Conservation (phyloP, 1,284 basidiomycete genomes). For the Amylostereum chailletii region DNA sequence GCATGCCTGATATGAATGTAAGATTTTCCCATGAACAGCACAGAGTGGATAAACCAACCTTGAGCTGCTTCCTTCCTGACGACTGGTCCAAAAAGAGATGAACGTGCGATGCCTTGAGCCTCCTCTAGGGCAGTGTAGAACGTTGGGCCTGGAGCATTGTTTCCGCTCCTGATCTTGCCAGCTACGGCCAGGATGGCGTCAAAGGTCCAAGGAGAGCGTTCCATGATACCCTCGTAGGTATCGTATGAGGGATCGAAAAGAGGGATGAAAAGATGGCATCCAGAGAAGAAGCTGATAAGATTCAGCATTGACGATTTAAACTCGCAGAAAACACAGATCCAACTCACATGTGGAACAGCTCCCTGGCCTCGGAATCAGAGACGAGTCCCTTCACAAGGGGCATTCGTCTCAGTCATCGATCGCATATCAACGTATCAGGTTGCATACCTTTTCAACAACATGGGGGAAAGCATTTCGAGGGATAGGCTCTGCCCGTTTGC, state of each 20-base stretch:
- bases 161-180: conserved; percentile 84
- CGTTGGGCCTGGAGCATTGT: conserved; percentile 72
- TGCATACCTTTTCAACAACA: conserved; percentile 68
- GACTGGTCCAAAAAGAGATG: conserved; percentile 85
- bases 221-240: conserved; percentile 83
- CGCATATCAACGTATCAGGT: neutral
- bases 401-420: conserved; percentile 1
- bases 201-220: conserved; percentile 89
- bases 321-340: conserved; percentile 4
- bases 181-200: conserved; percentile 87
- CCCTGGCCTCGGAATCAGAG: conserved; percentile 66
- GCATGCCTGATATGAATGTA: conserved; percentile 50
- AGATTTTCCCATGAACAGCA: neutral
- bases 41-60: conserved; percentile 32
- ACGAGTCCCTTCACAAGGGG: conserved; percentile 54
- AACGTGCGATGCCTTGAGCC: conserved; percentile 89
- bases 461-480: conserved; percentile 80
- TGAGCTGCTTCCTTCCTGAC: conserved; percentile 92
- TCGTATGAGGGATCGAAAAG: conserved; percentile 87
- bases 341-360: conserved; percentile 72
- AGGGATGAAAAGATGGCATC: conserved; percentile 92
- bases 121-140: conserved; percentile 90
- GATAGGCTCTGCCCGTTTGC: conserved; percentile 80
- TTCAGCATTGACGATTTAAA: conserved; percentile 17
- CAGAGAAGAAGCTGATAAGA: conserved; percentile 79